Evolutionary conservation across 805 yeast genomes (phyloP).

Genomic region (Cyberlindnera xishuangbannaensis): DNA sequence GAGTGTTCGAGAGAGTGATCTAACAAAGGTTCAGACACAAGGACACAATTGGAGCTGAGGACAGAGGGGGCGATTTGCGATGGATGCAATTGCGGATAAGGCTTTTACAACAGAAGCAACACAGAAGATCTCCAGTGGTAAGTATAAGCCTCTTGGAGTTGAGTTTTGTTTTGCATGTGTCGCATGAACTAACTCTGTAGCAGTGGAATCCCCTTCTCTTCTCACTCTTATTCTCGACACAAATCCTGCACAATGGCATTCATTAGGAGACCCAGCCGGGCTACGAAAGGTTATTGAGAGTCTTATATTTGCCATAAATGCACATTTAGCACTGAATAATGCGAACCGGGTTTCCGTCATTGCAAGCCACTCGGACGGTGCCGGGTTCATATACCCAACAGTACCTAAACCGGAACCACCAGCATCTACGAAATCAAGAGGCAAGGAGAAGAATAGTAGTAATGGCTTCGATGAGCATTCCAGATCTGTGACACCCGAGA

Average conservation of each 20-base stretch:
- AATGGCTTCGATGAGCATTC: slow-evolving; percentile 3
- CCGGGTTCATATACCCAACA: slow-evolving; percentile 66
- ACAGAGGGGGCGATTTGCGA: no score
- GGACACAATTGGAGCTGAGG: no score
- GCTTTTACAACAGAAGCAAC: slow-evolving; percentile 33
- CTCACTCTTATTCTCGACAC: slow-evolving; percentile 75
- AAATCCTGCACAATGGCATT: slow-evolving; percentile 50
- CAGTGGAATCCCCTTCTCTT: slow-evolving; percentile 70
- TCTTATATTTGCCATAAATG: slow-evolving; percentile 71
- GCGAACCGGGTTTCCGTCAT: slow-evolving; percentile 80
- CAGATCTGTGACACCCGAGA: slow-evolving; percentile 15
- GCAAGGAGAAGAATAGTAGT: no score
- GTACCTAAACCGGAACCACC: neutral
- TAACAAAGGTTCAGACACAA: no score
- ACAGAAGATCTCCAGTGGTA: no score
- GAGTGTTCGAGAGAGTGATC: no score
- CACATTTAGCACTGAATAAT: slow-evolving; percentile 80
- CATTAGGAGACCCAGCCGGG: slow-evolving; percentile 24
- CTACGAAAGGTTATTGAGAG: slow-evolving; percentile 45
- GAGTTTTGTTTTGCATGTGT: no score
- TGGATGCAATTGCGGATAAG: slow-evolving; percentile 67
- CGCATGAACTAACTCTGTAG: no score
- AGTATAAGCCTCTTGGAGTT: no score
- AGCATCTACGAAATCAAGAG: no score
- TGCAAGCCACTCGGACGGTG: slow-evolving; percentile 66